Base-by-base conservation (phyloP, 805 yeast genomes). In the Myxozyma vanderwaltii region DNA sequence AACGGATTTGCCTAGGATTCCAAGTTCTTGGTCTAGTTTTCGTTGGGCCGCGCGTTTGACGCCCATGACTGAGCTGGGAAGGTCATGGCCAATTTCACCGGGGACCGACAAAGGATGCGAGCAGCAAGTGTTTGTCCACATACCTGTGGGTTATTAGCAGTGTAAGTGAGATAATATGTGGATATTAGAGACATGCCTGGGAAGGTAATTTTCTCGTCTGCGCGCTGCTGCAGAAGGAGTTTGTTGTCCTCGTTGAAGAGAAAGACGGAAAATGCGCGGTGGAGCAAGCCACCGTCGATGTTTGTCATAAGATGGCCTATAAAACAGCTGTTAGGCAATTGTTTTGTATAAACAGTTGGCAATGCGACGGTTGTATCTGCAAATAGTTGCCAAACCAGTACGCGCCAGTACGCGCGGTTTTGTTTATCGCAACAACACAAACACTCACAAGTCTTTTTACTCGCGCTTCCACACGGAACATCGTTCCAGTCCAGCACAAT, bases 41-140 rank as follows among this genome's bases (percentile, higher is more conserved):
- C 99, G 84, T 68, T 86, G 87, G 2, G 98, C 97, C 1, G 99
- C 99, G 43, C 78, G 77, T 70, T 84, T 88, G 54, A 83, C 96
- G 59, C 99, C 99, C 27, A 75, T 74, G 6, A 92, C 78, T 7
- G 95, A 88, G 36, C 79, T 75, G 4, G 76, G 74, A 59, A 91
- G 77, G 49, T 76, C 74, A 36, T 76, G 70, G 10, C 97, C 97
- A 71, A 91, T 77, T 74, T 94, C 99, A 38, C 83, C 77, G 39
- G 85, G 81, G 36, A 90, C 83, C 55, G 96, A 90, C 54, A 94
- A 79, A 8, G 99, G 99, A 73, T 94, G 99, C 0, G 98, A 91
- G 74, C 99, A 94, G 76, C 99, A 94, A 1, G 99, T 94, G 74
- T 94, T 94, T 26, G 99, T 94, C 99, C 99, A 94, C 86, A 91